phyloP scores from a whole-genome alignment of 805 yeast genomes.

The Wickerhamomyces bisporus region DNA sequence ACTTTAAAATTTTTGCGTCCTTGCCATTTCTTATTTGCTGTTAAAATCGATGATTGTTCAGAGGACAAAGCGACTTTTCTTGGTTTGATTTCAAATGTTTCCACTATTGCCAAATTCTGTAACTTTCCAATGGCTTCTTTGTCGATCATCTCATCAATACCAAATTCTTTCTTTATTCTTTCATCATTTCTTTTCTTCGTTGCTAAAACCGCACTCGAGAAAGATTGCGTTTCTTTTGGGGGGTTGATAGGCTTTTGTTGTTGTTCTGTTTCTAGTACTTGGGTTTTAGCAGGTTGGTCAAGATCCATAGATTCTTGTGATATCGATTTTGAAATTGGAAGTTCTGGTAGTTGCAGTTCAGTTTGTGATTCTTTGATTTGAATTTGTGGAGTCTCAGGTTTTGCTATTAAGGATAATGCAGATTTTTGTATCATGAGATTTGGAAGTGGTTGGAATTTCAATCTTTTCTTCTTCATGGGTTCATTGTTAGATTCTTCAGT shows the following conservation, averaged over 20 bases:
- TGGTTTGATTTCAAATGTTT: conserved; percentile 20
- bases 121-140: conserved; percentile 26
- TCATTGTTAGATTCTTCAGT: neutral
- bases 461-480: conserved; percentile 8
- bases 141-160: conserved; percentile 8
- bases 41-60: neutral
- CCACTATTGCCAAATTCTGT: conserved; percentile 32
- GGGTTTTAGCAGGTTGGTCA: neutral
- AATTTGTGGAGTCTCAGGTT: neutral
- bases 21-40: conserved; percentile 19
- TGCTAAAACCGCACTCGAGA: conserved; percentile 11
- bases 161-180: conserved; percentile 15
- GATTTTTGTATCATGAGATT: neutral
- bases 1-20: conserved; percentile 35
- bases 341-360: neutral
- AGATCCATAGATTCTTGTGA: too few relatives aligned
- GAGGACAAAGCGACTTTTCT: conserved; percentile 2
- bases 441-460: conserved; percentile 4
- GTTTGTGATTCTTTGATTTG: neutral
- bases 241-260: neutral
- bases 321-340: neutral
- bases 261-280: neutral
- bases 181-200: conserved; percentile 20
- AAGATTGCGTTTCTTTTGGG: conserved; percentile 7
- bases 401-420: neutral